phyloP scores from a whole-genome alignment of 345 rosid species.

The Firmiana major region DNA sequence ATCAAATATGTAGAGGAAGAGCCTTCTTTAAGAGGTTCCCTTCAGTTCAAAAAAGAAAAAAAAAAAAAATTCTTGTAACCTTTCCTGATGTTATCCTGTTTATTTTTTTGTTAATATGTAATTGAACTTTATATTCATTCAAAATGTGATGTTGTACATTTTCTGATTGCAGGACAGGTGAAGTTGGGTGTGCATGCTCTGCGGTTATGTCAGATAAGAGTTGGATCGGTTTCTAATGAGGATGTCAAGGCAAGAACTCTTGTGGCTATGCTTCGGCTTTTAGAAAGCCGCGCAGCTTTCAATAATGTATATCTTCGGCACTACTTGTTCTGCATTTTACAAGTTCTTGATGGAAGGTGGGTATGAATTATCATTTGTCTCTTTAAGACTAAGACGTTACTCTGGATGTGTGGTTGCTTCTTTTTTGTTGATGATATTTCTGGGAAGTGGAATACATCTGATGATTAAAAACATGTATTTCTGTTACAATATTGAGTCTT shows the following conservation, averaged over 20 bases:
- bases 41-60: background rate
- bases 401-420: background rate
- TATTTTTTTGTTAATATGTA: slow-evolving; percentile 7
- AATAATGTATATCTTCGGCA: slow-evolving; percentile 80
- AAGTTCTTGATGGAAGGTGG: slow-evolving; percentile 82
- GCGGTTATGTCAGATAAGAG: slow-evolving; percentile 69
- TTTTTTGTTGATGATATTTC: background rate
- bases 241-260: slow-evolving; percentile 47
- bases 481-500: background rate
- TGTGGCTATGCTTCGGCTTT: slow-evolving; percentile 60
- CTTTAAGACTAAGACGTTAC: background rate
- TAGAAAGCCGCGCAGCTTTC: slow-evolving; percentile 65
- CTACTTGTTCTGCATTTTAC: slow-evolving; percentile 78
- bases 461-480: background rate
- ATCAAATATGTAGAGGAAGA: slow-evolving; percentile 69
- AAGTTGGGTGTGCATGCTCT: slow-evolving; percentile 70
- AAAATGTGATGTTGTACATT: background rate
- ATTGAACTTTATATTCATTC: slow-evolving; percentile 8
- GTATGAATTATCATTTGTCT: slow-evolving; percentile 16
- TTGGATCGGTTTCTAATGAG: slow-evolving; percentile 42
- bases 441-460: background rate
- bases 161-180: slow-evolving; percentile 72
- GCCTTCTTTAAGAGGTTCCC: slow-evolving; percentile 79
- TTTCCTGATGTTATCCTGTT: background rate
- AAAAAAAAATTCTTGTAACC: background rate